A percentile compares a stretch with the other conserved stretches of the same genome.
phyloP scores from a whole-genome alignment of 441 rosid genomes.

The Gossypium laxum region DNA sequence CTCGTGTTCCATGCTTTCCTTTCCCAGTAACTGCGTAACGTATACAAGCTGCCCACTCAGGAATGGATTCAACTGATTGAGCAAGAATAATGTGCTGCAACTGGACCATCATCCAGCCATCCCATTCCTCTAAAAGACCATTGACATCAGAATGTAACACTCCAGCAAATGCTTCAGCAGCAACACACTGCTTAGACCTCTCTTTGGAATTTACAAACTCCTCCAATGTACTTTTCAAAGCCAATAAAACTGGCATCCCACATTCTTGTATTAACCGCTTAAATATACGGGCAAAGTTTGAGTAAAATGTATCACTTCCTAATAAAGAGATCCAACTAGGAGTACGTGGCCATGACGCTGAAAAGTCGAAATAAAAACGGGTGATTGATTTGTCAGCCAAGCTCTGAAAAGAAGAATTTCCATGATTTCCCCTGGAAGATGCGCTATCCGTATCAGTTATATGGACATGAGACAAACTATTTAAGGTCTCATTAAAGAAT shows the following conservation, averaged over 20 bases:
- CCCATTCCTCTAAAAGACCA: slow-evolving; percentile 80
- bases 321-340: slow-evolving; percentile 95
- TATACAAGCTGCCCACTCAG: slow-evolving; percentile 97
- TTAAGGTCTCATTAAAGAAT: slow-evolving; percentile 77
- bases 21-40: slow-evolving; percentile 99
- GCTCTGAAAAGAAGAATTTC: slow-evolving; percentile 83
- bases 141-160: slow-evolving; percentile 79
- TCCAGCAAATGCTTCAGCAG: slow-evolving; percentile 97
- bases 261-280: slow-evolving; percentile 95
- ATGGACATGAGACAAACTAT: slow-evolving; percentile 94
- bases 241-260: slow-evolving; percentile 71
- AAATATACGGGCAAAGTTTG: slow-evolving; percentile 88
- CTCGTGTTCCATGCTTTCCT: slow-evolving; percentile 75
- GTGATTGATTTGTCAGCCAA: slow-evolving; percentile 91
- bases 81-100: slow-evolving; percentile 76
- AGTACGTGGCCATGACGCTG: slow-evolving; percentile 98
- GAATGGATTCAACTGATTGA: slow-evolving; percentile 87
- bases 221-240: slow-evolving; percentile 64
- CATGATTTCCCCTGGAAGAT: slow-evolving; percentile 77
- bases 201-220: slow-evolving; percentile 86
- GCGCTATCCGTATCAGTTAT: slow-evolving; percentile 62
- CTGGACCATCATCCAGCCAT: slow-evolving; percentile 82
- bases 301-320: slow-evolving; percentile 84
- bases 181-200: slow-evolving; percentile 97
- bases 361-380: slow-evolving; percentile 89